Evolutionary conservation across 2,329 filamentous ascomycete species (phyloP), one percentile per base, ranked within the genome.

Genomic region (Alternaria triticina): DNA sequence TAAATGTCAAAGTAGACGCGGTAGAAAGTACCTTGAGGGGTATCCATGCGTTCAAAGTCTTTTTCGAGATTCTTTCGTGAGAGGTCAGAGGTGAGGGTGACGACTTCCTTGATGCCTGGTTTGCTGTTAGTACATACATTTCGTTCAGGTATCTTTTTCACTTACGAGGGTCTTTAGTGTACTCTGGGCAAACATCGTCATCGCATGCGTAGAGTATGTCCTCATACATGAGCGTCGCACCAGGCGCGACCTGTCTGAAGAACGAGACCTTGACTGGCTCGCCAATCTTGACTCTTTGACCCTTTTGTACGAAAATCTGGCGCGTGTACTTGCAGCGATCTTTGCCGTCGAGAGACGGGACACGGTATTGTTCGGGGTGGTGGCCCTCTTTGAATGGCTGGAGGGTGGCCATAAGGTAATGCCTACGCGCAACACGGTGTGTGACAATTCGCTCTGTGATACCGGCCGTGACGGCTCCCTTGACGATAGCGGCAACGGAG

Each of bases 331-430:
- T 98, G 90, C 96, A 99, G 65, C 96, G 89, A 77, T 99, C 96
- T 81, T 97, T 97, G 76, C 96, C 96, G 74, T 99, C 96, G 60
- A 99, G 87, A 66, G 93, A 97, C 17, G 96, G 96, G 23, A 98
- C 96, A 78, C 96, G 94, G 84, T 98, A 99, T 56, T 96, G 94
- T 81, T 99, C 96, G 11, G 96, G 96, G 79, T 99, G 96, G 81
- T 98, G 96, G 17, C 96, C 96, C 80, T 98, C 96, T 83, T 98
- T 98, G 86, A 99, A 99, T 1, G 96, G 96, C 80, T 99, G 96
- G 30, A 99, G 87, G 2, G 96, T 99, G 45, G 95, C 96, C 96
- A 99, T 98, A 74, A 99, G 92, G 82, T 99, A 99, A 83, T 99
- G 96, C 66, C 96, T 90, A 84, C 96, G 92, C 50, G 96, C 96